Evolutionary conservation across 768 basidiomycete genomes (phyloP).

Genomic region (Paxillus ammoniavirescens): DNA sequence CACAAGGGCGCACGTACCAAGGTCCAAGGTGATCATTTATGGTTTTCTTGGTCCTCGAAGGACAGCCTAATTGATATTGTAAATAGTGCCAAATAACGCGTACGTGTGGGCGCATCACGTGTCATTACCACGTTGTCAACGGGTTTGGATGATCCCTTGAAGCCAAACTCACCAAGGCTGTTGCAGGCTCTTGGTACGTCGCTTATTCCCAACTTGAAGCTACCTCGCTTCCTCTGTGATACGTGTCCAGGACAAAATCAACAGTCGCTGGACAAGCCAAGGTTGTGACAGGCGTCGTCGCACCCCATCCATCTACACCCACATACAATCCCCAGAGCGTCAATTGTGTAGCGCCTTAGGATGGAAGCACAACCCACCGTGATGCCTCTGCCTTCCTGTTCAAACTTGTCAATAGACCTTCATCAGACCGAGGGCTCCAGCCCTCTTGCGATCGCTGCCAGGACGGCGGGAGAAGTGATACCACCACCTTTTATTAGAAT

Average conservation of each 20-base stretch:
- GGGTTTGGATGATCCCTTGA: too few relatives aligned
- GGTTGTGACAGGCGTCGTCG: not conserved
- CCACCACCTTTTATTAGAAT: constrained; percentile 7
- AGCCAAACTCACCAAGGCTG: not conserved
- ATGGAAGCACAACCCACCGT: too few relatives aligned
- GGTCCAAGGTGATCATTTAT: constrained; percentile 3
- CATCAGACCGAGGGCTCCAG: not conserved
- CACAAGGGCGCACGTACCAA: not conserved
- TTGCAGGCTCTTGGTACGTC: too few relatives aligned
- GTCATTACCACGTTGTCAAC: not conserved
- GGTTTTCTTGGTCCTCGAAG: not conserved
- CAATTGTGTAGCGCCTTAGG: too few relatives aligned
- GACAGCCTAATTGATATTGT: not conserved
- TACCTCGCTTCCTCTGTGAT: too few relatives aligned
- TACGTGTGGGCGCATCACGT: constrained; percentile 8
- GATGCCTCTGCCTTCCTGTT: not conserved
- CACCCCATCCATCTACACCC: not conserved
- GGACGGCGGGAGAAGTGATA: not conserved
- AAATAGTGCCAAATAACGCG: constrained; percentile 20
- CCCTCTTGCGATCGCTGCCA: not conserved
- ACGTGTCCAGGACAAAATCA: not conserved
- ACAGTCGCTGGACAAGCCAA: not conserved
- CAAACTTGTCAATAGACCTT: not conserved
- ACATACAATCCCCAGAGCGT: too few relatives aligned
- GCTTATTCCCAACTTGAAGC: too few relatives aligned